These are phyloP conservation scores for Ottelia alismoides DNA, from an alignment of 106 monocot species.

Conservation along the genomic window DNA sequence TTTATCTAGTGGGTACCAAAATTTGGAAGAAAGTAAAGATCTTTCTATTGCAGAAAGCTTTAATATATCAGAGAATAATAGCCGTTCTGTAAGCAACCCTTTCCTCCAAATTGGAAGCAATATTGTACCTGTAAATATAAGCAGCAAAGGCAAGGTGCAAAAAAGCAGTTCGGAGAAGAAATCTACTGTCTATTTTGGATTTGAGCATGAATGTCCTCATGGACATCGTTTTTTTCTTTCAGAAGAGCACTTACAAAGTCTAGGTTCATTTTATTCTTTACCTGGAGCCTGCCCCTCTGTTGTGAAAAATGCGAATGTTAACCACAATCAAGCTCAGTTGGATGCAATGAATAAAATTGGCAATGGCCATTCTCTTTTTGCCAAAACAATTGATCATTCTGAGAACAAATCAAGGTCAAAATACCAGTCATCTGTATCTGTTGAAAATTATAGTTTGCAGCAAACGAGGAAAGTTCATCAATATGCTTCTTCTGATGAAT, in stretches of 20 bases:
- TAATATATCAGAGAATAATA: slow-evolving; percentile 2
- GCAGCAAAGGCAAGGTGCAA: slow-evolving; percentile 17
- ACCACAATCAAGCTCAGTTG: no score
- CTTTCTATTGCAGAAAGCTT: slow-evolving; percentile 11
- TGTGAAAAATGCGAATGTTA: no score
- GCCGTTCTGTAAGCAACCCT: slow-evolving; percentile 14
- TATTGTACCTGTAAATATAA: slow-evolving; percentile 50
- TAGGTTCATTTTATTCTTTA: slow-evolving; percentile 25
- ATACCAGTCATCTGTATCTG: slow-evolving; percentile 3
- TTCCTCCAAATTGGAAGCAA: slow-evolving; percentile 78
- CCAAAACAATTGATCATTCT: not conserved
- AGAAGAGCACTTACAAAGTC: slow-evolving; percentile 49
- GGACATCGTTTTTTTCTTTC: slow-evolving; percentile 88
- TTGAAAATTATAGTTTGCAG: slow-evolving; percentile 2
- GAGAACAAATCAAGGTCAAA: slow-evolving; percentile 7
- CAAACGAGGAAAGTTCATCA: slow-evolving; percentile 1
- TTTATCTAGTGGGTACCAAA: slow-evolving; percentile 6
- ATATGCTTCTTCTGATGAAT: slow-evolving; percentile 6
- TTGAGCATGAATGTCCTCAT: slow-evolving; percentile 90
- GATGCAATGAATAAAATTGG: no score
- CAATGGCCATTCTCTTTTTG: no score
- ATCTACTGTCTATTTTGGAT: slow-evolving; percentile 52
- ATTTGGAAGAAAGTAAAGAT: slow-evolving; percentile 16
- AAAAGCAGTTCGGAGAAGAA: slow-evolving; percentile 23
- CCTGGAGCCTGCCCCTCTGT: not conserved